Evolutionary conservation across 306 rosid genomes (phyloP), one percentile per base, ranked within the genome.

Genomic region (Alnus rubra): DNA sequence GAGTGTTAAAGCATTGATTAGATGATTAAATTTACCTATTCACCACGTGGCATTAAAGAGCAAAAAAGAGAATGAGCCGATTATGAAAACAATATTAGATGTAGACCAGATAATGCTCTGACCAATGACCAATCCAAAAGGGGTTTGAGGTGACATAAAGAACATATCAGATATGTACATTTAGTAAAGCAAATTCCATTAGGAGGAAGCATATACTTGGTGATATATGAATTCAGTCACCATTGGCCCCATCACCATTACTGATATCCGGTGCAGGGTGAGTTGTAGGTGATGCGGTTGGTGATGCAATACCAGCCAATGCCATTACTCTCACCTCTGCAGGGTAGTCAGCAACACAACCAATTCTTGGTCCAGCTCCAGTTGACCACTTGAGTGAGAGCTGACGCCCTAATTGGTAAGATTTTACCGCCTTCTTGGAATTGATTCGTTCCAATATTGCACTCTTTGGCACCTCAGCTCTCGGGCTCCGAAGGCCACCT

Each of bases 331-430:
- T 90, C 75, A 95, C 86, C 83, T 93, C 92, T 3, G 75, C 80
- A 12, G 99, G 99, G 78, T 93, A 95, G 77, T 95, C 99, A 58
- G 93, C 93, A 54, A 95, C 94, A 76, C 98, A 95, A 42, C 98
- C 98, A 48, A 95, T 95, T 80, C 99, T 93, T 9, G 99, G 99
- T 55, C 99, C 99, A 50, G 96, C 96, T 76, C 99, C 99, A 0
- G 97, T 90, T 31, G 97, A 88, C 99, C 99, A 95, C 77, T 81
- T 88, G 33, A 84, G 92, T 1, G 93, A 84, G 44, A 95, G 89
- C 16, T 88, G 87, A 74, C 91, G 88, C 51, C 99, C 99, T 59
- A 95, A 74, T 82, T 95, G 97, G 84, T 91, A 90, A 52, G 99
- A 95, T 19, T 83, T 84, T 7, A 86, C 81, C 5, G 78, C 88